Percentiles rank a stretch among this genome's conserved stretches.
These are phyloP conservation scores for Coemansia sp. DNA, from an alignment of 192 early-diverging fungal species.

Conservation along the genomic window DNA sequence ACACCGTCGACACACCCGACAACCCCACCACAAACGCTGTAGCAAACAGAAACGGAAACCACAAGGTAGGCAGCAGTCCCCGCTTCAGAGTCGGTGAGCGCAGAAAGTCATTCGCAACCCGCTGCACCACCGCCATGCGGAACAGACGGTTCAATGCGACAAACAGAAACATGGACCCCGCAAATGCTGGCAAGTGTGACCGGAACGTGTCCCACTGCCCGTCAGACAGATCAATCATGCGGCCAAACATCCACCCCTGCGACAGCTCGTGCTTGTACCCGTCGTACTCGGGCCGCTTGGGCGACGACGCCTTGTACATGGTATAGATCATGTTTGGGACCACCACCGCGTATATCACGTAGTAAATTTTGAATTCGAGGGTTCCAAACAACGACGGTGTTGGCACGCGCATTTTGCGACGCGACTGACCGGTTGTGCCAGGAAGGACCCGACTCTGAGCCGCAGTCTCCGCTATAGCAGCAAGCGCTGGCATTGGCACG, in stretches of 20 bases:
- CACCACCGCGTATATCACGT: slow-evolving; percentile 55
- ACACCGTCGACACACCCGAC: slow-evolving; percentile 73
- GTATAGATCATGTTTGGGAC: slow-evolving; percentile 68
- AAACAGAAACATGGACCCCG: slow-evolving; percentile 27
- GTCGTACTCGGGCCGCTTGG: slow-evolving; percentile 33
- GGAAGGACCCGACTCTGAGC: slow-evolving; percentile 4
- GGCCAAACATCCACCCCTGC: slow-evolving; percentile 70
- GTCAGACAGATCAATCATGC: slow-evolving; percentile 57
- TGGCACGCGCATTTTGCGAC: slow-evolving; percentile 78
- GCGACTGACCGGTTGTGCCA: slow-evolving; percentile 18
- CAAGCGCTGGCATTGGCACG: background rate
- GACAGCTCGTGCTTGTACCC: slow-evolving; percentile 46
- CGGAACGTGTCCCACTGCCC: slow-evolving; percentile 51
- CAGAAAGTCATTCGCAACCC: background rate
- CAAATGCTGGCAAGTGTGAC: slow-evolving; percentile 54
- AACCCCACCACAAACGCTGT: slow-evolving; percentile 61
- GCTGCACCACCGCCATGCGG: slow-evolving; percentile 1
- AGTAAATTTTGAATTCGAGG: slow-evolving; percentile 75
- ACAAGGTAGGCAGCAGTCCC: slow-evolving; percentile 43
- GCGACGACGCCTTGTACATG: slow-evolving; percentile 51
- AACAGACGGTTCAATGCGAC: slow-evolving; percentile 29
- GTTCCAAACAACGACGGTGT: slow-evolving; percentile 60
- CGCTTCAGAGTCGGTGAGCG: background rate
- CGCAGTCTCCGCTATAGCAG: background rate
- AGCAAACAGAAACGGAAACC: slow-evolving; percentile 61